Base-by-base conservation (phyloP, 164 flowering plant species). In the Kalanchoe fedtschenkoi region DNA sequence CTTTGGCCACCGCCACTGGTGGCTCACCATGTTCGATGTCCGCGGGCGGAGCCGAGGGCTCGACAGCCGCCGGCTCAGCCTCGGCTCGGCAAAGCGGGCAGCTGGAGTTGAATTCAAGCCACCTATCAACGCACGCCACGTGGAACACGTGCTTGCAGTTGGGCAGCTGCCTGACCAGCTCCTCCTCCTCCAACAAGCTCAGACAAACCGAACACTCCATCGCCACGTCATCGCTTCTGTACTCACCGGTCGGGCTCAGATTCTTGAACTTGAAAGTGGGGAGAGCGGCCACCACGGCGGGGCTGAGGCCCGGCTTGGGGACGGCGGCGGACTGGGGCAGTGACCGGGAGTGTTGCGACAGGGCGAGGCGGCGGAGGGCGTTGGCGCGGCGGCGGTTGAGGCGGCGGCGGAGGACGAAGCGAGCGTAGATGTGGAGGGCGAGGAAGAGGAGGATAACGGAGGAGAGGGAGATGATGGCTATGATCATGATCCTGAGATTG, bases 21-120 rank as follows among this genome's bases (percentile, higher is more conserved):
- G 3, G 16, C 9, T 5, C 17, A 3, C 13, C 15, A 9, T 5
- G 11, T 0, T 51, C 56, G 28, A 26, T n/a, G 28, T 51, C 56
- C 0, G 32, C 32, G 4, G 56, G 56, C 56, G 56, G 56, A 15
- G 56, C 56, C 30, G 56, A 51, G 17, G 56, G 56, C 13, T 51
- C 5, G 3, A 11, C 2, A 24, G 28, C 62, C 42, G 59, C 68
- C 32, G 78, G 84, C 63, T 77, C 74, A 1, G 71, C 91, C 65
- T 68, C 80, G 14, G 76, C 44, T 16, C 92, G 84, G 65, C 88
- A 86, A 19, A 83, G 35, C 3, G 92, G 88, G 60, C 92, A 83
- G 0, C 77, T 81, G 0, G 82, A 60, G 24, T 75, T 71, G 1
- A 71, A 66, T 0, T 37, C 32, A 22, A 84, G 62, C 92, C 89